A percentile compares a stretch with the other conserved stretches of the same genome.
Evolutionary conservation across 139 green algal species (phyloP).

Genomic region (Micractinium sp.): DNA sequence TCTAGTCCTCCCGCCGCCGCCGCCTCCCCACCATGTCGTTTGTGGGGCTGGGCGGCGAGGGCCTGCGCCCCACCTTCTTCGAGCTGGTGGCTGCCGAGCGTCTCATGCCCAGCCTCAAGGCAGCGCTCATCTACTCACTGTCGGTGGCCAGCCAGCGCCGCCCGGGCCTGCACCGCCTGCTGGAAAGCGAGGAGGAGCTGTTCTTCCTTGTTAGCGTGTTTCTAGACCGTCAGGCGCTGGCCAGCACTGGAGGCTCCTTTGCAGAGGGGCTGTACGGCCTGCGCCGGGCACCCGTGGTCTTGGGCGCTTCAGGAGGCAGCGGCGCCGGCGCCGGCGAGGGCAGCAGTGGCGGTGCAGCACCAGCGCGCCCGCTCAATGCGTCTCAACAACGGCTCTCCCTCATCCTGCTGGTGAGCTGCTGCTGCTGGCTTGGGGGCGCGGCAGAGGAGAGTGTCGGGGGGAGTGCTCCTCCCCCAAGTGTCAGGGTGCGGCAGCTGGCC

Average conservation of each 20-base stretch:
- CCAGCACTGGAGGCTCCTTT: constrained; percentile 66
- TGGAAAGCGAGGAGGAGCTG: constrained; percentile 82
- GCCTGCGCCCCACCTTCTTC: constrained; percentile 82
- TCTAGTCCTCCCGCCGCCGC: neutral
- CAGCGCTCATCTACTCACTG: constrained; percentile 77
- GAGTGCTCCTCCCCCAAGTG: neutral
- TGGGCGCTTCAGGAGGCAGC: neutral
- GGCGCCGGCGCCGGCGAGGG: neutral
- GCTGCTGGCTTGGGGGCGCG: neutral
- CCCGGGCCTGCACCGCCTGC: constrained; percentile 61
- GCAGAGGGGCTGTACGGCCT: constrained; percentile 87
- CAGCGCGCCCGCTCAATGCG: constrained; percentile 1
- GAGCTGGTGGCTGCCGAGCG: constrained; percentile 85
- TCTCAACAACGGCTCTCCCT: constrained; percentile 39
- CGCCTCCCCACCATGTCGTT: constrained; percentile 68
- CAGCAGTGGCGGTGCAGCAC: neutral
- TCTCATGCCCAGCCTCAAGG: constrained; percentile 78
- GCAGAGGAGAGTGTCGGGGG: neutral
- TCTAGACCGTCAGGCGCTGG: constrained; percentile 75
- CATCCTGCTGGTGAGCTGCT: constrained; percentile 45
- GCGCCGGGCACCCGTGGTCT: constrained; percentile 28
- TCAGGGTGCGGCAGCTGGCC: too few relatives aligned
- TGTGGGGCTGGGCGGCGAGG: constrained; percentile 71
- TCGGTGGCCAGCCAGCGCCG: constrained; percentile 66
- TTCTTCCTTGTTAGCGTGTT: constrained; percentile 68